These are phyloP conservation scores for Arxiozyma slooffiae DNA, from an alignment of 1,139 yeast genomes.

Conservation along the genomic window DNA sequence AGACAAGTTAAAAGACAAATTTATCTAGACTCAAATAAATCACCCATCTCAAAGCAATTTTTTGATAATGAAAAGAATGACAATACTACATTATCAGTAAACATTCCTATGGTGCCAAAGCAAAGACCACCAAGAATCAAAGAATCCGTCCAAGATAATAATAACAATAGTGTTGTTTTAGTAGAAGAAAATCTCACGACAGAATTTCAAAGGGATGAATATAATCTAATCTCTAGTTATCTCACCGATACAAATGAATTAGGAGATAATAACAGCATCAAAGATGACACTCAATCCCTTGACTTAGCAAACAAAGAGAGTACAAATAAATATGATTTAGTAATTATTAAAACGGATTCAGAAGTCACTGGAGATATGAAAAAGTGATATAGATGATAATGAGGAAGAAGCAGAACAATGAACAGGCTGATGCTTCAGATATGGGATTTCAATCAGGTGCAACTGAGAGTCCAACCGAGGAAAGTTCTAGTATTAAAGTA, in stretches of 20 bases:
- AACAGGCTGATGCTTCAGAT: not conserved
- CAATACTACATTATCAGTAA: not conserved
- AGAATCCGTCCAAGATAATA: not conserved
- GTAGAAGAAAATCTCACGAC: not conserved
- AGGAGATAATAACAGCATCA: too few relatives aligned
- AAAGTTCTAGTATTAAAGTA: not conserved
- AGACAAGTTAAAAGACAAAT: not conserved
- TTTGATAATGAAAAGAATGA: not conserved
- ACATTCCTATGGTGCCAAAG: not conserved
- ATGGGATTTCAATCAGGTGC: not conserved
- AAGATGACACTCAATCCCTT: not conserved
- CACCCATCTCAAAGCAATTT: not conserved
- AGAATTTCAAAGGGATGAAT: not conserved
- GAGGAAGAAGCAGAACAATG: not conserved
- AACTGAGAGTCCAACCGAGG: not conserved
- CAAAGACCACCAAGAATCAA: not conserved
- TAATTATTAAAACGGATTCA: not conserved
- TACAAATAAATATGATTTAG: not conserved
- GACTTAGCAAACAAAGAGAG: not conserved
- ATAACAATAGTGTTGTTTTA: not conserved
- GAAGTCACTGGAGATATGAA: not conserved
- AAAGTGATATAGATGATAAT: not conserved
- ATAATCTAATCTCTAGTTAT: too few relatives aligned
- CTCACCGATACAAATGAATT: not conserved
- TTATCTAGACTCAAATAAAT: not conserved